Base-by-base conservation (phyloP, 345 rosid genomes). In the Acer campestre region DNA sequence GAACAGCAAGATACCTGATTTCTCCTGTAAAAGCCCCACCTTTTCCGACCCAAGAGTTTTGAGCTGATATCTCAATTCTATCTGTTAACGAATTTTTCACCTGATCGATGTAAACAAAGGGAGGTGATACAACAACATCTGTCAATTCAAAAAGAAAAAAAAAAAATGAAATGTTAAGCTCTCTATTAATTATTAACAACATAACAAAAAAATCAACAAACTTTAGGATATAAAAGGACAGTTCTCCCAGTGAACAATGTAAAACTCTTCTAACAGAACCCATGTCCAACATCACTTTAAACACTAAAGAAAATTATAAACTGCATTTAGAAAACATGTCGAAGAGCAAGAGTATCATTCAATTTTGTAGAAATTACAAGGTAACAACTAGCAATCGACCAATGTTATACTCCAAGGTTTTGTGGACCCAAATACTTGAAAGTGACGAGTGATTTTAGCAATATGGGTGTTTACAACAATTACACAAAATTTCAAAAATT, bases 11-110 rank as follows among this genome's bases (percentile, higher is more conserved):
- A 67, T 62, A 96, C 98, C 99, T 96, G 89, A 96, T 96, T 90
- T 96, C 99, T 79, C 99, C 99, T 0, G 99, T 96, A 85, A 96
- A 96, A 74, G 99, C 99, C 61, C 99, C 99, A 55, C 99, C 99
- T 86, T 96, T 96, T 4, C 95, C 84, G 31, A 94, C 85, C 99
- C 99, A 96, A 77, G 97, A 92, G 89, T 96, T 96, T 77, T 96
- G 99, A 82, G 91, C 92, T 67, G 99, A 86, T 88, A 94, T 71
- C 78, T 92, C 94, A 81, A 96, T 87, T 68, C 93, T 88, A 79
- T 89, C 90, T 0, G 89, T 88, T 79, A 96, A 80, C 2, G 92
- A 88, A 62, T 81, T 78, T 79, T 88, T 92, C 82, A 96, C 97
- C 78, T 85, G 90, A 83, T 96, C 94, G 48, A 96, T 88, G 90